Conservation (phyloP, 2,329 filamentous ascomycete genomes). For the Epichloe glyceriae region DNA sequence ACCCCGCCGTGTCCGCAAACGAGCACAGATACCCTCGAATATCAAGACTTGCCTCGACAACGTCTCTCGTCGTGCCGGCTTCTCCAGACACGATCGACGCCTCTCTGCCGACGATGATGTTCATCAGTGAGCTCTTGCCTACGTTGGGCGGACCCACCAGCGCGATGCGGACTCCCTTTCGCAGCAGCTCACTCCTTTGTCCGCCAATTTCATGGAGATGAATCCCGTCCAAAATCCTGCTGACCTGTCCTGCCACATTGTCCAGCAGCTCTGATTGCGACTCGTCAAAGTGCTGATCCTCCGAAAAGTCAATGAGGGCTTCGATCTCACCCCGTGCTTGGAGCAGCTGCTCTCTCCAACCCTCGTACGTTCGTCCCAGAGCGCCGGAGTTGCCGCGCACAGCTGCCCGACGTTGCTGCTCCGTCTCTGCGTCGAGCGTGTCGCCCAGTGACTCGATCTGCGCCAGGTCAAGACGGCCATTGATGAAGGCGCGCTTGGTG, state of each 20-base stretch:
- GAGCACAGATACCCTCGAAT: conserved; percentile 81
- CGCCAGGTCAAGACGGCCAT: conserved; percentile 71
- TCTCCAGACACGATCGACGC: conserved; percentile 91
- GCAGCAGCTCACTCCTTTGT: conserved; percentile 68
- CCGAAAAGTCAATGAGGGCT: conserved; percentile 90
- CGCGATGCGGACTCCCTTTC: conserved; percentile 75
- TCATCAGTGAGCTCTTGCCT: conserved; percentile 89
- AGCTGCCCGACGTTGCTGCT: conserved; percentile 81
- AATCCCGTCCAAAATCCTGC: conserved; percentile 48
- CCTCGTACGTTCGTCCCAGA: conserved; percentile 65
- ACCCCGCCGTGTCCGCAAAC: conserved; percentile 90
- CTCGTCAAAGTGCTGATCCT: conserved; percentile 95
- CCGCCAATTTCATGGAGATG: conserved; percentile 61
- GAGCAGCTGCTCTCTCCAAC: conserved; percentile 66
- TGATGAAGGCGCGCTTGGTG: conserved; percentile 81
- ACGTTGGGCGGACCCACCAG: conserved; percentile 86
- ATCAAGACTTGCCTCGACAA: conserved; percentile 85
- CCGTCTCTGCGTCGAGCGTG: conserved; percentile 59
- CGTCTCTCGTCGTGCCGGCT: conserved; percentile 85
- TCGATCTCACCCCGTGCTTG: conserved; percentile 83
- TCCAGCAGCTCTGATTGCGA: conserved; percentile 57
- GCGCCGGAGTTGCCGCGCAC: conserved; percentile 62
- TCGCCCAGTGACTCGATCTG: conserved; percentile 62
- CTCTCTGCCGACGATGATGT: conserved; percentile 77
- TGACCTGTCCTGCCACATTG: conserved; percentile 55